phyloP scores from a whole-genome alignment of 768 basidiomycete genomes.

The Phanerochaete carnosa region DNA sequence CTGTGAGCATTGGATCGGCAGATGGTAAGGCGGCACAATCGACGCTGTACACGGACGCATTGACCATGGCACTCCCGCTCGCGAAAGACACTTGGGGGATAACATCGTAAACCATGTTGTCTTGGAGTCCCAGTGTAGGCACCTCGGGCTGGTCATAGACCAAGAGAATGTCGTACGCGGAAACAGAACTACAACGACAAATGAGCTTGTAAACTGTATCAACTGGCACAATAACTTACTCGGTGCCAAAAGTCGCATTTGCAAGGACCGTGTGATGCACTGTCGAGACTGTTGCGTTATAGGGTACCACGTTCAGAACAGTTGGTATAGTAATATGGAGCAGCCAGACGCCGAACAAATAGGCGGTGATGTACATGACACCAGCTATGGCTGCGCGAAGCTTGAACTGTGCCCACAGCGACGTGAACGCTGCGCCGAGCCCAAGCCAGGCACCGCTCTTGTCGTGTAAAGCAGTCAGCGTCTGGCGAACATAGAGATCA shows the following conservation, averaged over 20 bases:
- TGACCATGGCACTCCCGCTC: neutral
- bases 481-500: neutral
- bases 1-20: neutral
- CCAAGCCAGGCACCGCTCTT: neutral
- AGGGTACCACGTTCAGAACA: neutral
- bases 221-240: neutral
- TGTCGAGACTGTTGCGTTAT: neutral
- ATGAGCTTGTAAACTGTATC: neutral
- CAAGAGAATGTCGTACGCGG: neutral
- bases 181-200: neutral
- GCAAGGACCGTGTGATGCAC: neutral
- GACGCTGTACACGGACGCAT: neutral
- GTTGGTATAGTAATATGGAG: constrained; percentile 1
- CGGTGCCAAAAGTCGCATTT: neutral
- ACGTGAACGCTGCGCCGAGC: neutral
- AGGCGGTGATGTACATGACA: neutral
- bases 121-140: neutral
- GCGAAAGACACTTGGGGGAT: neutral
- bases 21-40: neutral
- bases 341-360: neutral
- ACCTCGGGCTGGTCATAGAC: neutral
- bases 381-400: neutral
- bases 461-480: constrained; percentile 2
- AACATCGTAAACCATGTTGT: neutral
- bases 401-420: neutral